Base-by-base conservation (phyloP, 1,139 yeast genomes). In the Meyerozyma athensensis region DNA sequence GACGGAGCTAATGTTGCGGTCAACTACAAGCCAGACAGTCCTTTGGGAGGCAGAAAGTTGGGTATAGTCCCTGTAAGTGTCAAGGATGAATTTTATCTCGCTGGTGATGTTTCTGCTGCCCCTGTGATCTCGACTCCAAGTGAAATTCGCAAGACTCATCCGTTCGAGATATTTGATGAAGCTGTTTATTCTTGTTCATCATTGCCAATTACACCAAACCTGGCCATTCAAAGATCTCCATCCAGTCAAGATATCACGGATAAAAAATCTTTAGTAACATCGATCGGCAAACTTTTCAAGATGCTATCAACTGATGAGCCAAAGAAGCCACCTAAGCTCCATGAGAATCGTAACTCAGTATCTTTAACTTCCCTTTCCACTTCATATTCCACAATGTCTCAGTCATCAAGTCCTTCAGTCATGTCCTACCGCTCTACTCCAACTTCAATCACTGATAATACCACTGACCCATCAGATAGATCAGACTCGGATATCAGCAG, bases 161-260 rank as follows among this genome's bases (percentile, higher is more conserved):
- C 89, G 1, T 85, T 71, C 58, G 95, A 85, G 49, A 75, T 84
- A 4, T 76, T 84, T 47, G 95, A 85, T 54, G 92, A 83, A 48
- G 81, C 86, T 2, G 78, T 83, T 19, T 84, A 84, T 54, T 73
- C 83, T 2, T 74, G 76, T 40, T 61, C 74, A 3, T 52, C 69
- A 17, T 52, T 65, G 33, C 63, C 70, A 5, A 45, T 44, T 12
- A 36, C 56, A 2, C 47, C 53, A 7, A 28, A 42, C 9, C 30
- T 37, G 17, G 39, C 36, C 22, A 4, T 43, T 24, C 30, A 35
- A 14, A 22, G 35, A 8, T 12, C 35, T 38, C 23, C 34, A 9
- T 9, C 17, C 17, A 20, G 17, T n/a, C 9, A 30, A 19, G 7
- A 21, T 14, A 30, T 35, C 40, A 18, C 5, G 20, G 33, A 18